A percentile compares a stretch with the other conserved stretches of the same genome.
Evolutionary conservation across 192 early-diverging fungal species (phyloP).

Genomic region (Powellomyces hirtus): DNA sequence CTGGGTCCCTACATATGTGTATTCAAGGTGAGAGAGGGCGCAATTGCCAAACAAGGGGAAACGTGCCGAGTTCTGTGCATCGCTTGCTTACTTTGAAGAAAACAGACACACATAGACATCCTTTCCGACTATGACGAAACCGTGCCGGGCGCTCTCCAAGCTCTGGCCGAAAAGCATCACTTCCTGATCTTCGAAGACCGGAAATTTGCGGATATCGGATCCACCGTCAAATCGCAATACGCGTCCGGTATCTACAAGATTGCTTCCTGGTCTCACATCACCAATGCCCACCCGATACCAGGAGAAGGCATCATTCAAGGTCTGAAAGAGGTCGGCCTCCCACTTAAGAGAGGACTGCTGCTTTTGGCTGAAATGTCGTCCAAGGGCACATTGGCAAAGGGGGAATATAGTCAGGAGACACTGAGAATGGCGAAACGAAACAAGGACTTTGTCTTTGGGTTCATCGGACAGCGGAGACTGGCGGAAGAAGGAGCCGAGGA

Average conservation of each 20-base stretch:
- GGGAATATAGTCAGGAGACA: conserved; percentile 80
- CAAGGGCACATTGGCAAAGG: conserved; percentile 79
- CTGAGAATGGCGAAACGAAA: conserved; percentile 82
- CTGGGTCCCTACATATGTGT: conserved; percentile 94
- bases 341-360: conserved; percentile 73
- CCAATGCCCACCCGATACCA: conserved; percentile 91
- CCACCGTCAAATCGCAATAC: conserved; percentile 97
- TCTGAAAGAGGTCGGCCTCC: conserved; percentile 82
- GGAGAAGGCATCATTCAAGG: conserved; percentile 95
- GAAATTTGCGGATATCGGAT: conserved; percentile 98
- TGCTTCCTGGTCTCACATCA: conserved; percentile 93
- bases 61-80: not conserved
- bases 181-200: conserved; percentile 99
- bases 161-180: conserved; percentile 78
- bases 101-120: conserved; percentile 92
- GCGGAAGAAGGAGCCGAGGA: conserved; percentile 45
- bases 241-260: conserved; percentile 87
- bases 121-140: conserved; percentile 90
- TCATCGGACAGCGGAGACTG: conserved; percentile 74
- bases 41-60: not conserved
- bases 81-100: not conserved
- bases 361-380: conserved; percentile 98
- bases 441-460: conserved; percentile 92
- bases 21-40: conserved; percentile 66
- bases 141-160: conserved; percentile 68